Base-by-base conservation (phyloP, 2,329 filamentous ascomycete species). In the Talaromyces sp. region DNA sequence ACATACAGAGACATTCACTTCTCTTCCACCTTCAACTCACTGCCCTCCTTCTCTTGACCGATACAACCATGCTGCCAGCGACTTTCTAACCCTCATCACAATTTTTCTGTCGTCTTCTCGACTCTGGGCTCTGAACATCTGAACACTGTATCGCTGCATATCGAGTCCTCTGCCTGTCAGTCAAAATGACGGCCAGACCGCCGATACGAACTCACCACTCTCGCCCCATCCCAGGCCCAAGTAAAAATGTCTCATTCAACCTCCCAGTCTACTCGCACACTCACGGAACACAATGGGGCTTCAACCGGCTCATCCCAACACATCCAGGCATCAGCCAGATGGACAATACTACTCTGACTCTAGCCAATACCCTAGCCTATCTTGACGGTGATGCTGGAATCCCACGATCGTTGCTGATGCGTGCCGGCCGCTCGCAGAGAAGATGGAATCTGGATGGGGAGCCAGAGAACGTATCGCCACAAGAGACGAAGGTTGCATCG, bases 381-480 rank as follows among this genome's bases (percentile, higher is more conserved):
- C 62, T 64, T 19, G 54, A 59, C 31, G 31, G 43, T 31, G 56
- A 58, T 51, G 43, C 53, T n/a, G 62, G 56, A 5, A 64, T 64
- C 17, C 62, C 54, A 36, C 40, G 19, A 2, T 64, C 54, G 15
- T n/a, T 64, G 25, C 40, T 64, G 40, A 49, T 38, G 19, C 62
- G 62, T 19, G 62, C 62, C 15, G 62, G 62, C 7, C 15, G 62
- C 31, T 11, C 54, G 2, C 56, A 27, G 17, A 64, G 31, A 53
- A 59, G 22, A 22, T 64, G 62, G 62, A 49, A 40, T 17, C 31
- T 31, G 2, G n/a, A 64, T 15, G 62, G 62, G 17, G 43, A 64
- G 34, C 54, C 62, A 19, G 29, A 47, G 7, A 3, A 47, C 15
- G n/a, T 51, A n/a, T 38, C 56, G 2, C 62, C 62, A n/a, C 34